Evolutionary conservation across 352 stramenopile genomes (phyloP), one percentile per base, ranked within the genome.

Genomic region (Plasmopara viticola): DNA sequence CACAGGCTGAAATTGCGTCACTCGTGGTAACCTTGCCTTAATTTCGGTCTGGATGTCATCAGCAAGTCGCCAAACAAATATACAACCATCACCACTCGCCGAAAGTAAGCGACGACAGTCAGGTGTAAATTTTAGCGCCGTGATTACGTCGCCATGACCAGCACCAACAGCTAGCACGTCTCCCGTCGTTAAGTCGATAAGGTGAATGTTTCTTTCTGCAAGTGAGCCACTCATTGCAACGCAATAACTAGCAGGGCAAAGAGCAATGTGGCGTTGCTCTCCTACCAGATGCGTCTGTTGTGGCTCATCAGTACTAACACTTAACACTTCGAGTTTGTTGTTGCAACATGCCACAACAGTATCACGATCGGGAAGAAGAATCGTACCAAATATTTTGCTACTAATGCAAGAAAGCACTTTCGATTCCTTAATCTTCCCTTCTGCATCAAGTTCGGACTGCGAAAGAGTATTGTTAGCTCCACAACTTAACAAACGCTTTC

Each of bases 31-130:
- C 5, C 59, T 62, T 4, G 73, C 43, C 30, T 90, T 90, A 33
- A 91, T 89, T 4, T 72, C 64, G 12, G 47, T 58, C 48, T 92
- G 79, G 42, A 95, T 73, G 29, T 88, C 75, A 9, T 91, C 76
- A 3, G 76, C 72, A 9, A 95, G 67, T 44, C 87, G 45, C 87
- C 87, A 96, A 18, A 96, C 83, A 44, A 96, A 92, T 38, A 96
- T 74, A 34, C 79, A 95, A 3, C 89, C 82, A 56, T 96, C 86
- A 50, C 66, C 84, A 48, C 83, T 92, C 7, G 68, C 62, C 4
- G 84, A 90, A n/a, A 97, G 54, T 20, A 97, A 68, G 6, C 85
- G 65, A 10, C 82, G 72, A 33, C 90, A 94, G 52, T 97, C 88
- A 9, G 77, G 72, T 2, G 78, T 95, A 38, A 97, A 97, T 46